Evolutionary conservation across 2,329 filamentous ascomycete species (phyloP).

Genomic region (Parastagonospora nodorum): DNA sequence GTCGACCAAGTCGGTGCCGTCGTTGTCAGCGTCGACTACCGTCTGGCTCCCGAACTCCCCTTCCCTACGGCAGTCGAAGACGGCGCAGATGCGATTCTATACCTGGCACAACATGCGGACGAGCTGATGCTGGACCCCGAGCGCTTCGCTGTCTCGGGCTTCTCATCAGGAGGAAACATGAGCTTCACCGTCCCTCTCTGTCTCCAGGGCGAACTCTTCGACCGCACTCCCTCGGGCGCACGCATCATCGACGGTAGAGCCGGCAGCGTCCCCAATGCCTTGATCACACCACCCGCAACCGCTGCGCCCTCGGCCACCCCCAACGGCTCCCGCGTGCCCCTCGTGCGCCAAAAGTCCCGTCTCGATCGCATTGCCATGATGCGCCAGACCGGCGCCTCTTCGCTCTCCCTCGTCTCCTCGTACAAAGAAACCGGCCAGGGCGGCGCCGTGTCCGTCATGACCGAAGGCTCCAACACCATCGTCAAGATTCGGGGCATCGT

Average conservation of each 20-base stretch:
- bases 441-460: conserved; percentile 37
- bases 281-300: conserved; percentile 20
- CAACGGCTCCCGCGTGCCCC: conserved; percentile 41
- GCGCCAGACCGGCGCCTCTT: conserved; percentile 39
- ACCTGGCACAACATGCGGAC: conserved; percentile 60
- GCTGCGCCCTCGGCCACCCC: conserved; percentile 18
- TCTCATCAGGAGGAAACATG: conserved; percentile 68
- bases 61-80: conserved; percentile 69
- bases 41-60: conserved; percentile 64
- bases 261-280: conserved; percentile 31
- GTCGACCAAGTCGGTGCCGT: conserved; percentile 62
- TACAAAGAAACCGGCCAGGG: conserved; percentile 40
- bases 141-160: conserved; percentile 64
- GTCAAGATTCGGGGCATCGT: conserved; percentile 60
- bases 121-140: conserved; percentile 62
- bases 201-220: conserved; percentile 55
- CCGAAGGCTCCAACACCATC: conserved; percentile 45
- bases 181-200: conserved; percentile 65
- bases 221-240: conserved; percentile 33
- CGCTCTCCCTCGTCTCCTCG: conserved; percentile 43
- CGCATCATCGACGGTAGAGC: conserved; percentile 35
- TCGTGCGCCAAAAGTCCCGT: conserved; percentile 37
- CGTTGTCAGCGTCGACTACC: conserved; percentile 65
- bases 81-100: conserved; percentile 65
- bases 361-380: conserved; percentile 43